Evolutionary conservation across 805 yeast genomes (phyloP).

Genomic region (Kuraishia piskuri): DNA sequence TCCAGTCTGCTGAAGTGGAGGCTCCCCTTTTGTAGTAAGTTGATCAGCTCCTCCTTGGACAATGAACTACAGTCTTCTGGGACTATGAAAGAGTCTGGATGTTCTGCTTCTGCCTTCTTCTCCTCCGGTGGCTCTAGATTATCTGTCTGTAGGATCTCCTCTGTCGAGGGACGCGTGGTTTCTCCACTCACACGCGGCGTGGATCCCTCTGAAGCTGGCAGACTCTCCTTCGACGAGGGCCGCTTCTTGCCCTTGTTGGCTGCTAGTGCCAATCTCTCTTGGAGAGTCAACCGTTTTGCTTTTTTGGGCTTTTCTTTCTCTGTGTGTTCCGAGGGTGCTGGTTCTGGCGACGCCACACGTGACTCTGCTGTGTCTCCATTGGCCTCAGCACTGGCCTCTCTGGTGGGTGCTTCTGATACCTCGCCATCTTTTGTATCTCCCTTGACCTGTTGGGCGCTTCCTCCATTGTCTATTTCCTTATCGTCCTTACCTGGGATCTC

Average conservation of each 20-base stretch:
- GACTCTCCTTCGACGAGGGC: background rate
- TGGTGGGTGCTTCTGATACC: background rate
- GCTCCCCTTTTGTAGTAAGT: background rate
- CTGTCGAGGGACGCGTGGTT: background rate
- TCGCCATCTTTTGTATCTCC: background rate
- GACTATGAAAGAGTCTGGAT: background rate
- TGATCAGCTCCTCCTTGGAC: constrained; percentile 3
- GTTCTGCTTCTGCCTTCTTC: background rate
- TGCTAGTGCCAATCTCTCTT: constrained; percentile 80
- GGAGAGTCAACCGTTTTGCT: constrained; percentile 63
- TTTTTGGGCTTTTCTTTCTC: constrained; percentile 11
- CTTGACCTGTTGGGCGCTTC: background rate
- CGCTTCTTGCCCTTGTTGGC: constrained; percentile 36
- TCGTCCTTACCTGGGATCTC: background rate
- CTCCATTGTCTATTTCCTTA: background rate
- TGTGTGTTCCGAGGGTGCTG: background rate
- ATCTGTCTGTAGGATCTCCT: background rate
- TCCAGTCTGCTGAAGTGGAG: background rate
- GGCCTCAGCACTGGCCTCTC: background rate
- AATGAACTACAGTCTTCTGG: constrained; percentile 1
- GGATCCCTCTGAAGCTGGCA: background rate
- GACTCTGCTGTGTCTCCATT: background rate
- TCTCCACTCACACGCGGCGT: background rate
- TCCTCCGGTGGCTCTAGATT: background rate
- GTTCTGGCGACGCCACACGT: background rate